phyloP scores from a whole-genome alignment of 805 yeast species.

The Priceomyces carsonii region DNA sequence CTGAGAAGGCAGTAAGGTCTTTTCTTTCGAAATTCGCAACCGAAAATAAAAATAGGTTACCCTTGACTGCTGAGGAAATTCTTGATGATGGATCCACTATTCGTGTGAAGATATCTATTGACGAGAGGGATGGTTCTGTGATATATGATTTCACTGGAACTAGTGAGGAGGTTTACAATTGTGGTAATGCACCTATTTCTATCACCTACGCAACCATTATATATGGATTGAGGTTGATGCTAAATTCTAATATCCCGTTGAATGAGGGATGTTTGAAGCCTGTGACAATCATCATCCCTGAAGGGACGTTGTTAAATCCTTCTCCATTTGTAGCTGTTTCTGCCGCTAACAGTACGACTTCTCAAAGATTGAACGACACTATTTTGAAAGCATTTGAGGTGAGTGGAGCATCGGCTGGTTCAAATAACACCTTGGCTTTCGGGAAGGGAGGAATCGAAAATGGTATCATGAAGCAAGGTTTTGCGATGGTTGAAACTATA shows the following conservation, averaged over 20 bases:
- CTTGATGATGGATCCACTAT: constrained; percentile 24
- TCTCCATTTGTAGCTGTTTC: constrained; percentile 22
- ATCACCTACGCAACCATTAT: constrained; percentile 23
- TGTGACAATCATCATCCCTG: constrained; percentile 16
- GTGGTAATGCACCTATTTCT: constrained; percentile 26
- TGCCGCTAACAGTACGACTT: constrained; percentile 23
- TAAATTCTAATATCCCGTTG: constrained; percentile 22
- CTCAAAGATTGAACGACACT: constrained; percentile 23
- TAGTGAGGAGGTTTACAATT: constrained; percentile 20
- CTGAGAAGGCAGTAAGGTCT: constrained; percentile 64
- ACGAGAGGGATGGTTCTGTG: constrained; percentile 14
- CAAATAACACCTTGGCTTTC: constrained; percentile 11
- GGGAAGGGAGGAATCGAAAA: constrained; percentile 14
- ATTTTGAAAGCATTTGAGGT: constrained; percentile 22
- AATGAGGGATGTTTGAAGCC: constrained; percentile 25
- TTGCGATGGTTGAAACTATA: constrained; percentile 12
- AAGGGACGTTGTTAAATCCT: constrained; percentile 19
- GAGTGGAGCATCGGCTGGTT: constrained; percentile 21
- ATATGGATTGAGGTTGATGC: constrained; percentile 20
- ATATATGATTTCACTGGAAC: constrained; percentile 24
- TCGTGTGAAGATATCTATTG: constrained; percentile 13
- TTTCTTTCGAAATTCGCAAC: constrained; percentile 16
- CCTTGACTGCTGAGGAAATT: constrained; percentile 16
- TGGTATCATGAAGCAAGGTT: constrained; percentile 15
- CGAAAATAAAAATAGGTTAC: constrained; percentile 44